These are phyloP conservation scores for Guadua angustifolia DNA, from an alignment of 176 grass and related monocot genomes.

Conservation along the genomic window DNA sequence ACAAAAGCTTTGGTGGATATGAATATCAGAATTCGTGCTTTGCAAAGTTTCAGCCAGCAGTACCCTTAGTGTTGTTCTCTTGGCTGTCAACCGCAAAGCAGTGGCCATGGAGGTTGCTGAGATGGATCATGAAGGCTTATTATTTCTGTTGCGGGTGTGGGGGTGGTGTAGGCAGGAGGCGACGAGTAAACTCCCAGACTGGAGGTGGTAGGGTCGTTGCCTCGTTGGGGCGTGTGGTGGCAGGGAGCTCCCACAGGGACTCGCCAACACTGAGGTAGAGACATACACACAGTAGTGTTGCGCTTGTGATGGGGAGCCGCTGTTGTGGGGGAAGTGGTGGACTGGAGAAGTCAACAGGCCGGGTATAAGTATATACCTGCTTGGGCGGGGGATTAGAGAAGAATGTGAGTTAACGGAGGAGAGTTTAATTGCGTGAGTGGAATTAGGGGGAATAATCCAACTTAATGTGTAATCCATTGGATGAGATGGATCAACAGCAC, in stretches of 20 bases:
- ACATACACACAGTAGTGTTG: not conserved
- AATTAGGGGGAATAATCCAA: not conserved
- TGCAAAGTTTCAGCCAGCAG: not conserved
- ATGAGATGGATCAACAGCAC: conserved; percentile 9
- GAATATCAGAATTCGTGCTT: not conserved
- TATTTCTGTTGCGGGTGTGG: not conserved
- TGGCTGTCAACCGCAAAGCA: not conserved
- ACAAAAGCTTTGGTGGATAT: not conserved
- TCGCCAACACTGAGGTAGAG: not conserved
- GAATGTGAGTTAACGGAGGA: not conserved
- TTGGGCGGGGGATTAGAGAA: not conserved
- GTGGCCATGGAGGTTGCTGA: not conserved
- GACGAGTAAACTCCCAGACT: not conserved
- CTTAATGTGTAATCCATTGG: not conserved
- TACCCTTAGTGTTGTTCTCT: not conserved
- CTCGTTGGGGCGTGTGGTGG: not conserved
- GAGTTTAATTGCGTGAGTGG: not conserved
- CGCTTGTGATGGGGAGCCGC: not conserved
- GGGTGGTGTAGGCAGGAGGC: not conserved
- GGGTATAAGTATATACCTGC: not conserved
- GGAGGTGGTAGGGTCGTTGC: not conserved
- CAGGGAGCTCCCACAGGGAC: not conserved
- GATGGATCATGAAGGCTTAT: not conserved
- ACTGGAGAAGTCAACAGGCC: not conserved
- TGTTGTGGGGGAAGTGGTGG: not conserved